These are phyloP conservation scores for Candida dubliniensis DNA, from an alignment of 1,139 yeast species.

Conservation along the genomic window DNA sequence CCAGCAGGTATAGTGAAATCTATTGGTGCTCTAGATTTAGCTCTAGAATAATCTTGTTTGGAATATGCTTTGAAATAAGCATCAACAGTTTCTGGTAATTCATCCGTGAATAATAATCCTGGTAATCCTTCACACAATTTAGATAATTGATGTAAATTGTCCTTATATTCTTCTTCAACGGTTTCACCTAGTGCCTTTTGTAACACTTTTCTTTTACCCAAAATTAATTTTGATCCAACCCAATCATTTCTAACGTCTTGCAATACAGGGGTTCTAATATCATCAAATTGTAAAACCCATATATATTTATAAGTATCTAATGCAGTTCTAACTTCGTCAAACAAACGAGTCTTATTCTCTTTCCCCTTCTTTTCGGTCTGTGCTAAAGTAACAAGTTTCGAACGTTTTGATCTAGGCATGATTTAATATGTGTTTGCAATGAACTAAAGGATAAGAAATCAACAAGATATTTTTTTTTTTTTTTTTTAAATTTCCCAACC, in stretches of 20 bases:
- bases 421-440: not conserved
- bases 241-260: constrained; percentile 92
- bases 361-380: constrained; percentile 95
- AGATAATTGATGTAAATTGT: constrained; percentile 71
- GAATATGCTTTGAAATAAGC: constrained; percentile 79
- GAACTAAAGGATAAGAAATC: not conserved
- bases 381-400: constrained; percentile 90
- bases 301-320: constrained; percentile 75
- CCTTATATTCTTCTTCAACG: constrained; percentile 87
- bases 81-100: constrained; percentile 76
- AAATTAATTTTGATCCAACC: constrained; percentile 81
- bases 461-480: not conserved
- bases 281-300: constrained; percentile 85
- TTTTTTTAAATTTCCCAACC: not conserved
- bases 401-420: constrained; percentile 96
- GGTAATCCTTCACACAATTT: constrained; percentile 65
- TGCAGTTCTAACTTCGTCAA: constrained; percentile 82
- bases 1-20: constrained; percentile 88
- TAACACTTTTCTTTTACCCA: constrained; percentile 91
- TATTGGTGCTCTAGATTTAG: constrained; percentile 81
- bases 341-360: constrained; percentile 87
- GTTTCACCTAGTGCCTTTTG: constrained; percentile 89
- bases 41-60: constrained; percentile 84
- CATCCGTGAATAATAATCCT: constrained; percentile 87
- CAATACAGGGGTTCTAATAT: constrained; percentile 93